These are phyloP conservation scores for Talaromyces adpressus DNA, from an alignment of 495 filamentous ascomycete genomes.

Conservation along the genomic window DNA sequence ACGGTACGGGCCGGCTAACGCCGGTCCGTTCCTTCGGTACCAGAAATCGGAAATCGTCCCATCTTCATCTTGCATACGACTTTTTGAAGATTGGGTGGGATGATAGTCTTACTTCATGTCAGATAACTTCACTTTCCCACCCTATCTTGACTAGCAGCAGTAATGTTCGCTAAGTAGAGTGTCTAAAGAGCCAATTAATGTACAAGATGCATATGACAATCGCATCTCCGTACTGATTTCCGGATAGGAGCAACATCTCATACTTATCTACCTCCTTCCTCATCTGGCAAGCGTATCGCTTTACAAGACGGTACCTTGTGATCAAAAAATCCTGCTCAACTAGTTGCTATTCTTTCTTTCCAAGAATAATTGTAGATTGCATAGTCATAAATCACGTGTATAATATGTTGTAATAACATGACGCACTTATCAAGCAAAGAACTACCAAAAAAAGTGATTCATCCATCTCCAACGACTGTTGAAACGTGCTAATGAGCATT, in stretches of 20 bases:
- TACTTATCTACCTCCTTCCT: background rate
- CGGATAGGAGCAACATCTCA: background rate
- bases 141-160: background rate
- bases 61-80: background rate
- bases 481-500: background rate
- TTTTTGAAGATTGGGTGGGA: background rate
- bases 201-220: background rate
- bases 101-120: background rate
- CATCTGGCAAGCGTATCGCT: background rate
- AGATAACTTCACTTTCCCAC: background rate
- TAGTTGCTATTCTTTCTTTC: background rate
- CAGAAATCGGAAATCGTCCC: background rate
- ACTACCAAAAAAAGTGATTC: background rate
- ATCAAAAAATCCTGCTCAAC: background rate
- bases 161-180: background rate
- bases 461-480: background rate
- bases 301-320: background rate
- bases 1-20: background rate
- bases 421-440: background rate
- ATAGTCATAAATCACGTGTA: background rate
- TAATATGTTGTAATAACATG: background rate
- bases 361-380: background rate
- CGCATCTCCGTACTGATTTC: background rate
- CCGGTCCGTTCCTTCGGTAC: slow-evolving; percentile 5
- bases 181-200: background rate